These are phyloP conservation scores for Pugionium cornutum DNA, from an alignment of 345 rosid species.

Conservation along the genomic window DNA sequence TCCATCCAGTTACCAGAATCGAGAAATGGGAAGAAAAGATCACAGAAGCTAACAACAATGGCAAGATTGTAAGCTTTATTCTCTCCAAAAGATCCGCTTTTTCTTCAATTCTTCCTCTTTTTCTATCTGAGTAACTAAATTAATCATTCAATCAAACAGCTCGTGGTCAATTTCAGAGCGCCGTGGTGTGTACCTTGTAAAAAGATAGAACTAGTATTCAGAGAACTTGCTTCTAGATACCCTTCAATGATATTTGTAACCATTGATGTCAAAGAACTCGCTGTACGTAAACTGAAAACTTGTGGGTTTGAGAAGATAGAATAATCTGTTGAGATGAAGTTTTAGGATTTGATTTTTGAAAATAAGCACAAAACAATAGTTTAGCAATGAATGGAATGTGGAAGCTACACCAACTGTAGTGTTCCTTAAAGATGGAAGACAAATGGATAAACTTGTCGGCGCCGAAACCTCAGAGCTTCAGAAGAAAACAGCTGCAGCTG, in stretches of 20 bases:
- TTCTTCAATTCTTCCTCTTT: neutral
- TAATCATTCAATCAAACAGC: slow-evolving; percentile 42
- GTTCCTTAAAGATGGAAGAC: slow-evolving; percentile 61
- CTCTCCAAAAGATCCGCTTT: neutral
- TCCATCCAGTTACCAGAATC: slow-evolving; percentile 47
- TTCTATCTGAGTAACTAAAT: slow-evolving; percentile 3
- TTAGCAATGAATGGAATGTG: slow-evolving; percentile 63
- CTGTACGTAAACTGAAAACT: slow-evolving; percentile 47
- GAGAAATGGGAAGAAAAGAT: slow-evolving; percentile 64
- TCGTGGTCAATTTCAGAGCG: slow-evolving; percentile 63
- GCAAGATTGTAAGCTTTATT: slow-evolving; percentile 53
- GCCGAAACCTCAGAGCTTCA: slow-evolving; percentile 63
- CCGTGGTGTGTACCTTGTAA: slow-evolving; percentile 69
- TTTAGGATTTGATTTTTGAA: slow-evolving; percentile 15
- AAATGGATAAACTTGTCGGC: slow-evolving; percentile 69
- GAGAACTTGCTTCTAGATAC: slow-evolving; percentile 58
- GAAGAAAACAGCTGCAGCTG: slow-evolving; percentile 56
- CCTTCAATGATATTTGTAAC: slow-evolving; percentile 58
- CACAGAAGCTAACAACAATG: slow-evolving; percentile 56
- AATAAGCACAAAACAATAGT: slow-evolving; percentile 46
- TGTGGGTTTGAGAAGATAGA: slow-evolving; percentile 16
- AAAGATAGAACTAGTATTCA: slow-evolving; percentile 50
- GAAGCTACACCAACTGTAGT: slow-evolving; percentile 70
- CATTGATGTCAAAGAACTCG: slow-evolving; percentile 62
- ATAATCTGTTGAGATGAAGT: neutral